Evolutionary conservation across 2,329 filamentous ascomycete genomes (phyloP).

Genomic region (Macrophomina pseudophaseolina): DNA sequence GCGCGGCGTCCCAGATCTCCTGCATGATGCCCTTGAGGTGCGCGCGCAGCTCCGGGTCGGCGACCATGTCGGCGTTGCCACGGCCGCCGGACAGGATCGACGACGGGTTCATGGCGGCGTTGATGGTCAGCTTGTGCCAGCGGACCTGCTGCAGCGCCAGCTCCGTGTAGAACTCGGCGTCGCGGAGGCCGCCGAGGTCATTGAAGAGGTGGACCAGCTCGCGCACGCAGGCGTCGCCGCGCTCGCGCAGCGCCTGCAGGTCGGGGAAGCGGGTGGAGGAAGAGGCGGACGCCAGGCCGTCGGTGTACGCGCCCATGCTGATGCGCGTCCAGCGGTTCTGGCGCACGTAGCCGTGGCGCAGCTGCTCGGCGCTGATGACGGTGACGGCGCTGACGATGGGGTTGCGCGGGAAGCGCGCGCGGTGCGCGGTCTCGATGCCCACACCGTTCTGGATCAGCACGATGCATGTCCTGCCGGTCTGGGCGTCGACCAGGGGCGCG

Average conservation of each 20-base stretch:
- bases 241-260: constrained; percentile 38
- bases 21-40: constrained; percentile 51
- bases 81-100: constrained; percentile 61
- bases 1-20: constrained; percentile 51
- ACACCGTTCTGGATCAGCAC: constrained; percentile 68
- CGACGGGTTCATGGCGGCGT: constrained; percentile 66
- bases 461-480: constrained; percentile 54
- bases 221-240: constrained; percentile 52
- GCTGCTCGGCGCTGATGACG: constrained; percentile 61
- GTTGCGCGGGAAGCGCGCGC: constrained; percentile 53
- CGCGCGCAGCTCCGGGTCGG: constrained; percentile 34
- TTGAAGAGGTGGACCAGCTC: constrained; percentile 61
- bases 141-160: constrained; percentile 68
- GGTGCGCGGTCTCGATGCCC: constrained; percentile 63
- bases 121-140: constrained; percentile 67
- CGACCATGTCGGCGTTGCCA: constrained; percentile 56
- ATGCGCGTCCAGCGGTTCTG: constrained; percentile 78
- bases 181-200: constrained; percentile 65
- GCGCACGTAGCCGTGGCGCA: constrained; percentile 64
- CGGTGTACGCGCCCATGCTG: constrained; percentile 69
- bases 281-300: constrained; percentile 44
- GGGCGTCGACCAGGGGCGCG: constrained; percentile 42
- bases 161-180: constrained; percentile 69
- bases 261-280: constrained; percentile 23
- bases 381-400: constrained; percentile 62